Base-by-base conservation (phyloP, 768 basidiomycete genomes). In the Amanita subjunquillea region DNA sequence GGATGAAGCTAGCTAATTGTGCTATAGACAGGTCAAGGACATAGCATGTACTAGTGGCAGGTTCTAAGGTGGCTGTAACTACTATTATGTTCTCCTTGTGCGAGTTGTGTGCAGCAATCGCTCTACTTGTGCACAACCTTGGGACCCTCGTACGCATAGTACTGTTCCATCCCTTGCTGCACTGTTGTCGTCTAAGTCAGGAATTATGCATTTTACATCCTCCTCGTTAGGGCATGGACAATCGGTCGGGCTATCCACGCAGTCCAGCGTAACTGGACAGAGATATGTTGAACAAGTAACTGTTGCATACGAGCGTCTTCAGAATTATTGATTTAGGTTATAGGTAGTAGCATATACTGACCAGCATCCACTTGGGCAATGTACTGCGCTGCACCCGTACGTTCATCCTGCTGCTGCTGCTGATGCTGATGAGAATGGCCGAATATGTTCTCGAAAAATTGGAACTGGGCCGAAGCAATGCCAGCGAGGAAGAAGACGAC, bases 361-460 rank as follows among this genome's bases (percentile, higher is more conserved):
- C 87, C 79, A 58, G 71, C 73, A 30, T 88, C 85, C 27, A 79
- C 73, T 47, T 85, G 82, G 0, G 78, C 70, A 27, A 73, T 73
- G 80, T 85, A 87, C 59, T 87, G 85, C 2, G 76, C 75, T 15
- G 75, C 69, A 25, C 75, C 76, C 40, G 73, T 64, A 22, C 75
- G 73, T 42, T 75, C 73, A 20, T 82, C 79, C 22, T 83, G 79
- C 12, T 82, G 79, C 17, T 82, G 79, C 23, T 83, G 79, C 10
- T 82, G 79, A 22, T 83, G 79, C 15, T 83, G 81, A 8, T 77
- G 75, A 37, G 78, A 77, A 22, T 77, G 72, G 39, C 80, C 78
- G 59, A 87, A 90, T 78, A 89, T 82, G 39, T 83, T 79, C 55
- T 85, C 80, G 60, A 91, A 91, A 66, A 88, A 86, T 43, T 79